phyloP scores from a whole-genome alignment of 768 basidiomycete species.

The Leccinum truebloodii region DNA sequence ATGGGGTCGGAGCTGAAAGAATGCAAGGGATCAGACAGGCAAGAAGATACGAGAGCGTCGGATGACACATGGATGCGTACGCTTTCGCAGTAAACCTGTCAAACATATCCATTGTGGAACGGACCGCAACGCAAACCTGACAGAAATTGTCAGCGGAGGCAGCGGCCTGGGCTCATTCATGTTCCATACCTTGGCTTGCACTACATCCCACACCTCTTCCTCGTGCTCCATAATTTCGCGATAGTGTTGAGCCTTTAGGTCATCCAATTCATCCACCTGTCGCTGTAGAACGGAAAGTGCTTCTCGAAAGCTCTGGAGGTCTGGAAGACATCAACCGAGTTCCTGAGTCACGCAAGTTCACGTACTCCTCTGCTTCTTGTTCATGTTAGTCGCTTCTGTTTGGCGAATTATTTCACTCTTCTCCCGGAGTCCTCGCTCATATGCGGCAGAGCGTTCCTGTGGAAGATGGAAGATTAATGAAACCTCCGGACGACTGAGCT shows the following conservation, averaged over 20 bases:
- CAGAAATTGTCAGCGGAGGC: slow-evolving; percentile 17
- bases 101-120: slow-evolving; percentile 90
- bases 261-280: slow-evolving; percentile 91
- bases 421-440: slow-evolving; percentile 80
- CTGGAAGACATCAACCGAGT: slow-evolving; percentile 40
- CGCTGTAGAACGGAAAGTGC: slow-evolving; percentile 78
- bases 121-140: slow-evolving; percentile 78
- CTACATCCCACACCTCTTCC: slow-evolving; percentile 93
- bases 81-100: slow-evolving; percentile 85
- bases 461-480: slow-evolving; percentile 13
- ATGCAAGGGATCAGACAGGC: slow-evolving; percentile 13
- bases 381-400: slow-evolving; percentile 84
- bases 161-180: background rate
- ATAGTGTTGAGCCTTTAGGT: slow-evolving; percentile 82
- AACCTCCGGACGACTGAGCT: slow-evolving; percentile 1
- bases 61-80: slow-evolving; percentile 46
- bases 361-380: slow-evolving; percentile 82
- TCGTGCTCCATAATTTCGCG: slow-evolving; percentile 89
- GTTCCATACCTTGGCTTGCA: slow-evolving; percentile 71
- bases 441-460: slow-evolving; percentile 82
- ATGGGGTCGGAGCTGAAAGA: slow-evolving; percentile 74
- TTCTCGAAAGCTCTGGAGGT: slow-evolving; percentile 86
- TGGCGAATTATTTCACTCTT: slow-evolving; percentile 83
- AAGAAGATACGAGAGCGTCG: slow-evolving; percentile 5
- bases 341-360: slow-evolving; percentile 16